Base-by-base conservation (phyloP, 1,284 basidiomycete species). In the Trichosporon ovoides region DNA sequence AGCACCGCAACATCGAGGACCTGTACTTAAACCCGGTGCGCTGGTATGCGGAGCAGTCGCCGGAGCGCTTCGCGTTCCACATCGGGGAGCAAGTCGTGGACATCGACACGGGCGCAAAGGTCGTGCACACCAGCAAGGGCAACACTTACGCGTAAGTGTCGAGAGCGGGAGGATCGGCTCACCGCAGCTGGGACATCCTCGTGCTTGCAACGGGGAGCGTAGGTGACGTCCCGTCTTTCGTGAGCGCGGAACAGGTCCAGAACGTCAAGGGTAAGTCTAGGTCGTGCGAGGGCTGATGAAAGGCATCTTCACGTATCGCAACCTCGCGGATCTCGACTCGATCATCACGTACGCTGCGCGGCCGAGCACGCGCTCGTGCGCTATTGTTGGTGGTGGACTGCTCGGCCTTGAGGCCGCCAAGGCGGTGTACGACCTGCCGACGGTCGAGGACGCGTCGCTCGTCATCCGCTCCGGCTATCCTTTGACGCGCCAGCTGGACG, bases 351-450 rank as follows among this genome's bases (percentile, higher is more conserved):
- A 84, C 68, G 80, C 83, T 12, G 78, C 82, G 46, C 67, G 72
- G 46, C 75, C 76, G 6, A 69, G 74, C 6, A 77, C 84, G 24
- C 81, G 77, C 34, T 66, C 78, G 58, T 85, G 83, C 0, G 80
- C 82, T 4, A 82, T 88, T 3, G 80, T 89, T 16, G 87, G 87
- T n/a, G 87, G 86, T 18, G 87, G 87, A 34, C 60, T 67, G 1
- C 80, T 88, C 14, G 87, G 87, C 14, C 79, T 89, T 24, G 87
- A 88, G 75, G 87, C 87, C 0, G 87, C 86, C 13, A 87, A 88
- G 66, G 87, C 87, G 0, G 80, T 85, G 6, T 83, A 85, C 64
- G 86, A 89, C 71, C 78, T 87, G 60, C 73, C 75, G 55, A 28
- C 22, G 2, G 65, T 78, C 52, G 69, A 74, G 18, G 57, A 71